phyloP scores from a whole-genome alignment of 208 protist species.

The Trypanosoma mega region DNA sequence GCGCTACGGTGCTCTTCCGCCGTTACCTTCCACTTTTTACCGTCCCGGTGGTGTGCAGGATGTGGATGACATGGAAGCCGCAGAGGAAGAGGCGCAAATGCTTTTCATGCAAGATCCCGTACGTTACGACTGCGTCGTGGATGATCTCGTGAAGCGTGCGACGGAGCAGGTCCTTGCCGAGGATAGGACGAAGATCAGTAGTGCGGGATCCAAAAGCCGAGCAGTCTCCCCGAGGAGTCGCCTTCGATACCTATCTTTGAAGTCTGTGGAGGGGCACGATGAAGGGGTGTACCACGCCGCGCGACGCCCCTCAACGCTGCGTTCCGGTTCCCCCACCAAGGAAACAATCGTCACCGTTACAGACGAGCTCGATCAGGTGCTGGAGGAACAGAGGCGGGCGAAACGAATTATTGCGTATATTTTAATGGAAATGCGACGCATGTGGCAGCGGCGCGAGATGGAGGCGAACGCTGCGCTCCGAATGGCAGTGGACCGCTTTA shows the following conservation, averaged over 20 bases:
- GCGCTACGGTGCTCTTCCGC: neutral
- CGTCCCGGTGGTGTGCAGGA: slow-evolving; percentile 12
- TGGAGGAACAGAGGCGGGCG: slow-evolving; percentile 79
- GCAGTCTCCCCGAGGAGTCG: no score
- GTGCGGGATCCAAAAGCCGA: no score
- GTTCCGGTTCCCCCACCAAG: no score
- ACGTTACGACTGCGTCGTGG: slow-evolving; percentile 79
- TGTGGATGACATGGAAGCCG: slow-evolving; percentile 46
- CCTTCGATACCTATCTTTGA: no score
- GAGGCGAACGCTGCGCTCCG: slow-evolving; percentile 40
- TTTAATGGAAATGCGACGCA: slow-evolving; percentile 61
- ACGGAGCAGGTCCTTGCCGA: slow-evolving; percentile 23
- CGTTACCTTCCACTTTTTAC: slow-evolving; percentile 15
- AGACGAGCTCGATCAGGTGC: slow-evolving; percentile 52
- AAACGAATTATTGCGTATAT: slow-evolving; percentile 71
- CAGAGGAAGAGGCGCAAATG: slow-evolving; percentile 64
- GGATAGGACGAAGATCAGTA: neutral
- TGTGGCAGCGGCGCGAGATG: slow-evolving; percentile 62
- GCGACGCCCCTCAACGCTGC: no score
- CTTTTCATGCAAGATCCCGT: slow-evolving; percentile 79
- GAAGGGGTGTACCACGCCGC: no score
- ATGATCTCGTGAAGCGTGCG: slow-evolving; percentile 58
- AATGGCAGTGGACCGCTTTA: slow-evolving; percentile 35
- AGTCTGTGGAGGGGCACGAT: no score
- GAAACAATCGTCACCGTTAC: neutral